phyloP scores from a whole-genome alignment of 2,329 filamentous ascomycete species.

The Aspergillus persii region DNA sequence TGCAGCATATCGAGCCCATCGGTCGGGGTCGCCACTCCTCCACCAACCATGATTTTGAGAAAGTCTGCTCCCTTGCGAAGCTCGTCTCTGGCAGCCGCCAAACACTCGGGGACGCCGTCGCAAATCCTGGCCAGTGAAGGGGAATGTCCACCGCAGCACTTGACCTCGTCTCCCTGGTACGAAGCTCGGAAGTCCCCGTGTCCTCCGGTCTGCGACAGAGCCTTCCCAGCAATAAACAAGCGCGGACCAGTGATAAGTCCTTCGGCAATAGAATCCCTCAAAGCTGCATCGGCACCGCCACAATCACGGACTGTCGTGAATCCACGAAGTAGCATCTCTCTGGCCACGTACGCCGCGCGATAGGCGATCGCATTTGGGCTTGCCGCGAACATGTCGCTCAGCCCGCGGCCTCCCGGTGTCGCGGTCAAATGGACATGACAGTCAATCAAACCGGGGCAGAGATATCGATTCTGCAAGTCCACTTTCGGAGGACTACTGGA shows the following conservation, averaged over 20 bases:
- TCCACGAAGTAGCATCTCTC: slow-evolving; percentile 53
- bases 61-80: slow-evolving; percentile 57
- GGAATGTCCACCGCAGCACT: slow-evolving; percentile 47
- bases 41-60: slow-evolving; percentile 59
- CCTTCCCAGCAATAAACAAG: slow-evolving; percentile 53
- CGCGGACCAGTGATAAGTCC: slow-evolving; percentile 54
- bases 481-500: slow-evolving; percentile 21
- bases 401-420: slow-evolving; percentile 41
- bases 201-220: slow-evolving; percentile 57
- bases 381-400: slow-evolving; percentile 36
- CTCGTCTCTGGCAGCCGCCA: slow-evolving; percentile 52
- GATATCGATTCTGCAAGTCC: slow-evolving; percentile 45
- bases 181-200: slow-evolving; percentile 51
- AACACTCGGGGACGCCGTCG: slow-evolving; percentile 55
- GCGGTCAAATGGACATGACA: slow-evolving; percentile 51
- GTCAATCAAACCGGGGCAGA: slow-evolving; percentile 54
- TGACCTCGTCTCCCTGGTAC: slow-evolving; percentile 37
- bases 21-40: slow-evolving; percentile 56
- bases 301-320: slow-evolving; percentile 59
- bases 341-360: slow-evolving; percentile 11
- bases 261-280: slow-evolving; percentile 48
- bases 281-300: slow-evolving; percentile 53
- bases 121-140: slow-evolving; percentile 36
- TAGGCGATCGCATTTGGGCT: slow-evolving; percentile 26
- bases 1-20: slow-evolving; percentile 54